These are phyloP conservation scores for Ulota crispa DNA, from an alignment of 225 moss, liverwort and hornwort genomes.

Conservation along the genomic window DNA sequence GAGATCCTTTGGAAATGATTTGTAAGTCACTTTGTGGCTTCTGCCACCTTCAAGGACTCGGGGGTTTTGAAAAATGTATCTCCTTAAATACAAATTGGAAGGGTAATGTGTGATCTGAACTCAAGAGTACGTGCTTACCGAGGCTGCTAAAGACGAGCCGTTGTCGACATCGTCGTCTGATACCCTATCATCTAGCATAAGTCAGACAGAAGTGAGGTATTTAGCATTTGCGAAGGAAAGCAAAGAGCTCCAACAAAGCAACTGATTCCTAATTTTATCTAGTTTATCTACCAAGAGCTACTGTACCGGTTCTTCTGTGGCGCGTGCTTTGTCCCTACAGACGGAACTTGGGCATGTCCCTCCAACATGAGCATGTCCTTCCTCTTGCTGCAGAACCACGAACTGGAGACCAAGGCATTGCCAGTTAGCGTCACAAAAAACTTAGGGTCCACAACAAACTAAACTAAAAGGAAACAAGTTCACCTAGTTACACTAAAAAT, in stretches of 20 bases:
- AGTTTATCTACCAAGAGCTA: not conserved
- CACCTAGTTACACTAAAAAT: not conserved
- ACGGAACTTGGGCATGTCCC: not conserved
- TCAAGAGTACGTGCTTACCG: slow-evolving; percentile 11
- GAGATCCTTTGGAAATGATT: too few relatives aligned
- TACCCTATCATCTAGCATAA: slow-evolving; percentile 20
- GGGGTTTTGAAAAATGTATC: too few relatives aligned
- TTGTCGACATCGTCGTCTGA: slow-evolving; percentile 11
- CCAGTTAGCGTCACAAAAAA: not conserved
- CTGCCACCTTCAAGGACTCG: too few relatives aligned
- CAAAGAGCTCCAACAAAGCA: not conserved
- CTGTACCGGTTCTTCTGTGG: slow-evolving; percentile 15
- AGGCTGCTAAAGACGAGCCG: not conserved
- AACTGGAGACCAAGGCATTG: not conserved
- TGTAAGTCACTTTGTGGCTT: too few relatives aligned
- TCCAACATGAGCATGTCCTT: not conserved
- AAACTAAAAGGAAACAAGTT: not conserved
- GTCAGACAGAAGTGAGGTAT: too few relatives aligned
- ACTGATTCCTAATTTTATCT: not conserved
- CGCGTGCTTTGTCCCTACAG: not conserved
- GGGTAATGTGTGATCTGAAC: not conserved
- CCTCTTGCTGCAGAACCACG: not conserved
- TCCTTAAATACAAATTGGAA: too few relatives aligned
- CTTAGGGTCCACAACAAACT: not conserved
- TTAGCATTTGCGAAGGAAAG: too few relatives aligned